phyloP scores from a whole-genome alignment of 2,329 filamentous ascomycete species.

The Fusarium coffeatum region DNA sequence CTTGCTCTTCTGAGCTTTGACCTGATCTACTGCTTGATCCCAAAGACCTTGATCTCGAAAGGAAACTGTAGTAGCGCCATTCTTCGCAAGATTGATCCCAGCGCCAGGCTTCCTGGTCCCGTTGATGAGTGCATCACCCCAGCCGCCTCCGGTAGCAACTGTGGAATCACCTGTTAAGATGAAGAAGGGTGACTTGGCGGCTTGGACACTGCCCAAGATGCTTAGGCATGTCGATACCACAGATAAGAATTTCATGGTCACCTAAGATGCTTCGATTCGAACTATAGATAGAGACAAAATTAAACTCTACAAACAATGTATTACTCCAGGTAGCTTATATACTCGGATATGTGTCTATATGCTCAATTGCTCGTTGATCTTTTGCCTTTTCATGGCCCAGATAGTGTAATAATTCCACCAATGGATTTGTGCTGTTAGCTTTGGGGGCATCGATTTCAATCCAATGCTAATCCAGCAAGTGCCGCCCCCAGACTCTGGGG shows the following conservation, averaged over 20 bases:
- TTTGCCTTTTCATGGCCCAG: not conserved
- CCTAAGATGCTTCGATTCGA: too few relatives aligned
- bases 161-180: constrained; percentile 21
- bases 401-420: not conserved
- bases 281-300: fast-evolving
- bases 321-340: not conserved
- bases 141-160: constrained; percentile 6
- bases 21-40: not conserved
- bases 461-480: not conserved
- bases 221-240: not conserved
- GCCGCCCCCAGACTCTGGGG: not conserved
- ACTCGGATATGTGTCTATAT: not conserved
- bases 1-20: not conserved
- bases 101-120: not conserved
- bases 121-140: constrained; percentile 14
- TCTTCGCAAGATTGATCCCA: constrained; percentile 19
- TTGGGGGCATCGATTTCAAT: not conserved
- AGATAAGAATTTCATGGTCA: not conserved
- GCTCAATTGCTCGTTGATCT: not conserved
- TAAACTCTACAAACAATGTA: not conserved
- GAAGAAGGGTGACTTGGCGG: constrained; percentile 12
- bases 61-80: constrained; percentile 16
- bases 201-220: not conserved
- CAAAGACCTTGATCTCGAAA: constrained; percentile 12
- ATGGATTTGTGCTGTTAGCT: not conserved